phyloP scores from a whole-genome alignment of 2,329 filamentous ascomycete genomes.

The Diaporthe ilicicola region DNA sequence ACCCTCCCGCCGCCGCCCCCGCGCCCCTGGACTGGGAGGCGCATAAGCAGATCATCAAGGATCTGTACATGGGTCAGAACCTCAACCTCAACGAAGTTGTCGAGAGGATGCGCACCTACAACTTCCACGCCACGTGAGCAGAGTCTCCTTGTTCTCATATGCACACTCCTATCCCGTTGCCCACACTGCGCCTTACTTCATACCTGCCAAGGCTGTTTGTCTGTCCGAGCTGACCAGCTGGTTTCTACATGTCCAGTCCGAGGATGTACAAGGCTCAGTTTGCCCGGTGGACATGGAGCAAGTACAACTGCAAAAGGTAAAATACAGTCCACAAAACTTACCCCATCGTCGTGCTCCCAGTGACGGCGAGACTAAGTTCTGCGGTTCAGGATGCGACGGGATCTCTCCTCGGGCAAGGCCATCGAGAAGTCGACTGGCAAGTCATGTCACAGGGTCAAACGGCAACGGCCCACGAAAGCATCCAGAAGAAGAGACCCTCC shows the following conservation, averaged over 20 bases:
- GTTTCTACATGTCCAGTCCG: background rate
- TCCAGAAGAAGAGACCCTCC: background rate
- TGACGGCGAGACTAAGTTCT: background rate
- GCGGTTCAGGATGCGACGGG: slow-evolving; percentile 24
- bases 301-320: slow-evolving; percentile 34
- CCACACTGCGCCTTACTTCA: too few species aligned
- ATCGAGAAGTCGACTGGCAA: slow-evolving; percentile 35
- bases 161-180: background rate
- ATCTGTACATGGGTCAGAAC: slow-evolving; percentile 34
- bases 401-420: slow-evolving; percentile 32
- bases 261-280: slow-evolving; percentile 37
- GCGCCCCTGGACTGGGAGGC: slow-evolving; percentile 33
- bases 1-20: slow-evolving; percentile 17
- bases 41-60: slow-evolving; percentile 32
- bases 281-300: slow-evolving; percentile 34
- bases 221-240: background rate
- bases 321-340: background rate
- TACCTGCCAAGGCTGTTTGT: background rate
- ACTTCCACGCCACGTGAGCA: slow-evolving; percentile 35
- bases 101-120: slow-evolving; percentile 29
- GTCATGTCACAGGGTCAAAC: slow-evolving; percentile 33
- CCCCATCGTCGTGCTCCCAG: background rate
- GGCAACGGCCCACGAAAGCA: slow-evolving; percentile 11
- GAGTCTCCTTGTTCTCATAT: background rate
- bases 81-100: slow-evolving; percentile 34